Percentiles rank a stretch among this genome's conserved stretches.
phyloP scores from a whole-genome alignment of 106 monocot genomes.

The Hemerocallis citrina region DNA sequence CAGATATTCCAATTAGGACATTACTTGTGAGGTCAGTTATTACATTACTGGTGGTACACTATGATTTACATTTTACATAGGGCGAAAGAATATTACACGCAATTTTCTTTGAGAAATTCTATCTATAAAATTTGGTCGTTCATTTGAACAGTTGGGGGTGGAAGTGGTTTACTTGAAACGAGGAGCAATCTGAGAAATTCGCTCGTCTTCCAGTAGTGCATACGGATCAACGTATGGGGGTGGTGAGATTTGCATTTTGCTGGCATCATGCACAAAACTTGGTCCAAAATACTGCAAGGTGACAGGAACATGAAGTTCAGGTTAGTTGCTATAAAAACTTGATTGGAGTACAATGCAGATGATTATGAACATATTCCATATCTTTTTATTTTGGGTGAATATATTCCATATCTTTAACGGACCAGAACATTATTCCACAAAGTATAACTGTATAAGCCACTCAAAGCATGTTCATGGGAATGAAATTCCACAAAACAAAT shows the following conservation, averaged over 20 bases:
- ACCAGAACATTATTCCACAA: too few relatives aligned
- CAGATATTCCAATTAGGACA: too few relatives aligned
- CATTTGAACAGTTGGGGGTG: neutral
- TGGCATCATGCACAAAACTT: slow-evolving; percentile 82
- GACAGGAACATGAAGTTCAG: neutral
- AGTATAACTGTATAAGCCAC: too few relatives aligned
- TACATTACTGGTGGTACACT: neutral
- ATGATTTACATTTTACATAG: slow-evolving; percentile 5
- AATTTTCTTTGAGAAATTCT: neutral
- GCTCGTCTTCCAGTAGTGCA: slow-evolving; percentile 64
- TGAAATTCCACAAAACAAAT: too few relatives aligned
- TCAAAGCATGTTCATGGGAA: too few relatives aligned
- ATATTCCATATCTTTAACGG: too few relatives aligned
- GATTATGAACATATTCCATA: too few relatives aligned
- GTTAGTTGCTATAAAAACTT: neutral
- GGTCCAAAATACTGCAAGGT: slow-evolving; percentile 74
- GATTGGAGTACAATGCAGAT: too few relatives aligned
- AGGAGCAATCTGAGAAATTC: slow-evolving; percentile 41
- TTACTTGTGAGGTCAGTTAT: too few relatives aligned
- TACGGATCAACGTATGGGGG: slow-evolving; percentile 79
- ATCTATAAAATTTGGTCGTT: neutral
- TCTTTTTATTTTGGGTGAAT: too few relatives aligned
- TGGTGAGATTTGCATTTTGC: slow-evolving; percentile 35
- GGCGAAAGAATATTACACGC: slow-evolving; percentile 24
- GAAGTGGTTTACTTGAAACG: slow-evolving; percentile 20